Conservation (phyloP, 257 asterid genomes). For the Euphrasia confusa region DNA sequence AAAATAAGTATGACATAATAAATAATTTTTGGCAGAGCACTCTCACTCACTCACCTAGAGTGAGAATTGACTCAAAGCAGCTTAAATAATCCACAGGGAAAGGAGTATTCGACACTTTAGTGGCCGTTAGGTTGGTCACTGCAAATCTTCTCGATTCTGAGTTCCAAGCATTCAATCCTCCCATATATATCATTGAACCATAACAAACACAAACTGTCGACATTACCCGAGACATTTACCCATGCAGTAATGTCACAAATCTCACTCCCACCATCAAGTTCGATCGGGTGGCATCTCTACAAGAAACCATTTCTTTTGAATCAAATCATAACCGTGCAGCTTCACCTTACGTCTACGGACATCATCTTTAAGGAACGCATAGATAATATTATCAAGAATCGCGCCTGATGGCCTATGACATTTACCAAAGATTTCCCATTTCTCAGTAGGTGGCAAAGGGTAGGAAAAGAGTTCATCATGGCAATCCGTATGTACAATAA, state of each 20-base stretch:
- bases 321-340: conserved; percentile 1
- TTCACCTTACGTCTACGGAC: background rate
- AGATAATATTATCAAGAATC: background rate
- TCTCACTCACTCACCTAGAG: background rate
- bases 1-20: no score
- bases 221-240: background rate
- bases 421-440: no score
- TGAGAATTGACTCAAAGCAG: background rate
- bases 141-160: background rate
- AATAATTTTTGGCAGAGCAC: no score
- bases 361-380: background rate
- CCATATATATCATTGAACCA: no score
- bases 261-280: background rate
- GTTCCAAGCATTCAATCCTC: conserved; percentile 2
- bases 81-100: background rate
- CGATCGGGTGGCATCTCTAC: background rate
- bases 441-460: no score
- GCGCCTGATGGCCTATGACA: no score
- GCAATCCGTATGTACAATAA: no score
- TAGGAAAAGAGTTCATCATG: no score
- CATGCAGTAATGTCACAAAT: background rate
- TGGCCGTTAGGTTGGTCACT: background rate
- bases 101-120: background rate
- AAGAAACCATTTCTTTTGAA: background rate
- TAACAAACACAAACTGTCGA: background rate